Evolutionary conservation across 805 yeast species (phyloP).

Genomic region (Wickerhamomyces hampshirensis): DNA sequence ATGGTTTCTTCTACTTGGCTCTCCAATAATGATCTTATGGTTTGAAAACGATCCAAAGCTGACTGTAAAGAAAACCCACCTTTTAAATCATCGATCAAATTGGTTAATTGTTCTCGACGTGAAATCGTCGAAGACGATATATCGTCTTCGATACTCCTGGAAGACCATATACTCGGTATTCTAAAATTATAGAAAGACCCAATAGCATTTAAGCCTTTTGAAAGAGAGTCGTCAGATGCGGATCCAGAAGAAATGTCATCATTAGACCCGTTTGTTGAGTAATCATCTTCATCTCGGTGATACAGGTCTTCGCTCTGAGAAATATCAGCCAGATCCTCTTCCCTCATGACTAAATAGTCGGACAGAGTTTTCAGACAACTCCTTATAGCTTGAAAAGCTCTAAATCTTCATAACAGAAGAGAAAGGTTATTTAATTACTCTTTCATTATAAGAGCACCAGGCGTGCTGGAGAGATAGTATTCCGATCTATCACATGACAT

Average conservation of each 20-base stretch:
- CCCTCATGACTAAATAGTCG: too few species aligned
- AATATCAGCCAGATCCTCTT: too few species aligned
- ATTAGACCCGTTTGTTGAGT: neutral
- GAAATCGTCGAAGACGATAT: slow-evolving; percentile 12
- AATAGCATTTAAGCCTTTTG: slow-evolving; percentile 46
- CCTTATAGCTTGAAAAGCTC: too few species aligned
- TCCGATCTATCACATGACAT: too few species aligned
- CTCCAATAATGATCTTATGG: slow-evolving; percentile 26
- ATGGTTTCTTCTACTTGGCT: slow-evolving; percentile 27
- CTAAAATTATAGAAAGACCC: slow-evolving; percentile 32
- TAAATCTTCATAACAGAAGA: too few species aligned
- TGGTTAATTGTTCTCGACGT: slow-evolving; percentile 27
- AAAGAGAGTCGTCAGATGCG: slow-evolving; percentile 33
- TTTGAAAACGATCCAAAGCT: slow-evolving; percentile 50
- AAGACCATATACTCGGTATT: slow-evolving; percentile 21
- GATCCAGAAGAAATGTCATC: slow-evolving; percentile 8
- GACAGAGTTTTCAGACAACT: too few species aligned
- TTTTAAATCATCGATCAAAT: slow-evolving; percentile 31
- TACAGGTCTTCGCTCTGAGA: too few species aligned
- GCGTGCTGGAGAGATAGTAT: too few species aligned
- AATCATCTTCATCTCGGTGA: neutral
- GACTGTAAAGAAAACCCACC: slow-evolving; percentile 45
- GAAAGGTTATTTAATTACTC: too few species aligned
- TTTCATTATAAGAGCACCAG: too few species aligned
- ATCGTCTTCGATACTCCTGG: too few species aligned